Percentiles rank a stretch among this genome's conserved stretches.
These are phyloP conservation scores for Collybia nuda DNA, from an alignment of 768 basidiomycete genomes.

Conservation along the genomic window DNA sequence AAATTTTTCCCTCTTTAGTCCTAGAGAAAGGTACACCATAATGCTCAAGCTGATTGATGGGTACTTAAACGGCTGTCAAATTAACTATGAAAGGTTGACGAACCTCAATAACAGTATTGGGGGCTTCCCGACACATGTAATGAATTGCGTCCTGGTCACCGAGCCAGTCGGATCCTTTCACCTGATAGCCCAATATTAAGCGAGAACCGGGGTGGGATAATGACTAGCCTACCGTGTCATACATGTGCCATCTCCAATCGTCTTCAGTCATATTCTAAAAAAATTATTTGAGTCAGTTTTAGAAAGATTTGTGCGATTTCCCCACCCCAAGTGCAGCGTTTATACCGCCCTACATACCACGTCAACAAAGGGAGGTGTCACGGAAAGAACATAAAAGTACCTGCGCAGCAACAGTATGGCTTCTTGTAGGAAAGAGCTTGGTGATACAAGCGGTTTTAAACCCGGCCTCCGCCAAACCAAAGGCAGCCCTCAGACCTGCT, in stretches of 20 bases:
- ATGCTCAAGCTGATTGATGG: conserved; percentile 79
- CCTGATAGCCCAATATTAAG: conserved; percentile 37
- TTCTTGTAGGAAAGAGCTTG: conserved; percentile 97
- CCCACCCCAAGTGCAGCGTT: conserved; percentile 94
- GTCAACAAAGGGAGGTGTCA: conserved; percentile 1
- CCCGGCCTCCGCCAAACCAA: conserved; percentile 97
- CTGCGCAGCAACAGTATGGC: conserved; percentile 98
- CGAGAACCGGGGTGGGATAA: background rate
- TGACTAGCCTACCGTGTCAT: conserved; percentile 71
- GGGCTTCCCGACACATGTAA: conserved; percentile 99
- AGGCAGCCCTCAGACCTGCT: conserved; percentile 96
- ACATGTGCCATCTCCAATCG: conserved; percentile 99
- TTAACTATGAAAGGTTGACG: conserved; percentile 7
- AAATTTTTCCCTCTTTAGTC: conserved; percentile 98
- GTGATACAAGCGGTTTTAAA: conserved; percentile 99
- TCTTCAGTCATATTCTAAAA: conserved; percentile 97
- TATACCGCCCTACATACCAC: conserved; percentile 76
- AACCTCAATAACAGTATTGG: conserved; percentile 90
- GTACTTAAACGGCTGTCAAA: background rate
- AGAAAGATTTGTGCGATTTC: conserved; percentile 14
- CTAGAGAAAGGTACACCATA: conserved; percentile 98
- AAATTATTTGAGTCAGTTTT: too few relatives aligned
- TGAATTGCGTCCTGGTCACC: conserved; percentile 99
- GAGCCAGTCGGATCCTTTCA: conserved; percentile 99
- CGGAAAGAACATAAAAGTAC: conserved; percentile 34